Conservation (phyloP, 179 eudicot genomes). For the Monotropa hypopitys region DNA sequence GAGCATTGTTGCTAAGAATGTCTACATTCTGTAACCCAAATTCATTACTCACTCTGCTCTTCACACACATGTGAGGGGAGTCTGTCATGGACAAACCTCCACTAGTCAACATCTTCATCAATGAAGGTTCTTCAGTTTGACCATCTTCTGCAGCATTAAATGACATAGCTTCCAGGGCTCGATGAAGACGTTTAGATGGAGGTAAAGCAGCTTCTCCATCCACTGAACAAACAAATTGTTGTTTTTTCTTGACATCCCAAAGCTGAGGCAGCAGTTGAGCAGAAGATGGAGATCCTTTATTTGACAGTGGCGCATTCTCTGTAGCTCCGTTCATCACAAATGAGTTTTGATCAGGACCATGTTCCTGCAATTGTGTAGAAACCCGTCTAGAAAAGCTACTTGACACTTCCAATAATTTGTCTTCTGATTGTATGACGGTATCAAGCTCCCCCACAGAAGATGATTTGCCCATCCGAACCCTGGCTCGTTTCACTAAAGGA, state of each 20-base stretch:
- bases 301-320: slow-evolving; percentile 16
- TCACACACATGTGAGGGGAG: slow-evolving; percentile 17
- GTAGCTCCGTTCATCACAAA: slow-evolving; percentile 12
- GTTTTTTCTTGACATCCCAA: slow-evolving; percentile 30
- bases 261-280: slow-evolving; percentile 29
- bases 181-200: slow-evolving; percentile 88
- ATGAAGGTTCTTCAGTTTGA: slow-evolving; percentile 21
- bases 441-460: slow-evolving; percentile 32
- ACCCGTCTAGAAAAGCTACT: slow-evolving; percentile 14
- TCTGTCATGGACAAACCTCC: slow-evolving; percentile 14
- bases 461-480: slow-evolving; percentile 82
- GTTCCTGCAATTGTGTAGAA: slow-evolving; percentile 19
- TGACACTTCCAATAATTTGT: slow-evolving; percentile 21
- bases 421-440: slow-evolving; percentile 25
- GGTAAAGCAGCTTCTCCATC: slow-evolving; percentile 95
- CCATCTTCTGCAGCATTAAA: slow-evolving; percentile 77
- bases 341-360: slow-evolving; percentile 18
- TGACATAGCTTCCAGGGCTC: slow-evolving; percentile 97
- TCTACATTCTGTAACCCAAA: slow-evolving; percentile 15
- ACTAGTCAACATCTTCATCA: slow-evolving; percentile 16
- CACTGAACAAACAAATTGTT: slow-evolving; percentile 29
- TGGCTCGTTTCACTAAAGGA: slow-evolving; percentile 82
- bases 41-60: slow-evolving; percentile 13
- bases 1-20: slow-evolving; percentile 10
- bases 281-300: slow-evolving; percentile 16